A percentile compares a stretch with the other conserved stretches of the same genome.
These are phyloP conservation scores for Psidium friedrichsthalianum DNA, from an alignment of 345 rosid genomes.

Conservation along the genomic window DNA sequence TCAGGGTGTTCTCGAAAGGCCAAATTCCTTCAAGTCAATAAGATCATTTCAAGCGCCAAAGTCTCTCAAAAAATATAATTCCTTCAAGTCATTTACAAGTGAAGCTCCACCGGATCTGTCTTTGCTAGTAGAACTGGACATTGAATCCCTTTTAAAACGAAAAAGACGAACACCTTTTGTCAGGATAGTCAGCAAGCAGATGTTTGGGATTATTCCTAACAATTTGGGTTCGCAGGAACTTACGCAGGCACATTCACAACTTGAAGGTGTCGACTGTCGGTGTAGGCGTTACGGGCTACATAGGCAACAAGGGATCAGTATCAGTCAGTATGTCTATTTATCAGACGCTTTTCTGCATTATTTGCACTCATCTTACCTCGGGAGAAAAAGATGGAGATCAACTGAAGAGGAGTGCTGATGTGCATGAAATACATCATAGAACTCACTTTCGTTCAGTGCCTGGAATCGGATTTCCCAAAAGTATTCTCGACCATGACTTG, in stretches of 20 bases:
- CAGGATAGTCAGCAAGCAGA: conserved; percentile 81
- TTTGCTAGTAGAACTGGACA: conserved; percentile 51
- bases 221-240: conserved; percentile 79
- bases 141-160: conserved; percentile 53
- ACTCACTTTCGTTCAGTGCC: conserved; percentile 55
- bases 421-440: too few species aligned
- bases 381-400: conserved; percentile 94
- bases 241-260: conserved; percentile 77
- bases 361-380: conserved; percentile 74
- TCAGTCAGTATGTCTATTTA: conserved; percentile 95
- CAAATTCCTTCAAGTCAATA: conserved; percentile 44
- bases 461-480: conserved; percentile 56
- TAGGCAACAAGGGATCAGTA: conserved; percentile 95
- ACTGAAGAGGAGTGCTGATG: too few species aligned
- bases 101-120: conserved; percentile 32
- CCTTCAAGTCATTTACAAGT: conserved; percentile 45
- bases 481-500: conserved; percentile 73
- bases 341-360: conserved; percentile 79
- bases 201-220: conserved; percentile 90
- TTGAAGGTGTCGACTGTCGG: conserved; percentile 82
- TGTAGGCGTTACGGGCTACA: conserved; percentile 94
- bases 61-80: conserved; percentile 44
- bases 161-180: conserved; percentile 61
- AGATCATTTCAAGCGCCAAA: conserved; percentile 42
- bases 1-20: conserved; percentile 45